A percentile compares a stretch with the other conserved stretches of the same genome.
Evolutionary conservation across 2,329 filamentous ascomycete genomes (phyloP).

Genomic region (Cordyceps javanica): DNA sequence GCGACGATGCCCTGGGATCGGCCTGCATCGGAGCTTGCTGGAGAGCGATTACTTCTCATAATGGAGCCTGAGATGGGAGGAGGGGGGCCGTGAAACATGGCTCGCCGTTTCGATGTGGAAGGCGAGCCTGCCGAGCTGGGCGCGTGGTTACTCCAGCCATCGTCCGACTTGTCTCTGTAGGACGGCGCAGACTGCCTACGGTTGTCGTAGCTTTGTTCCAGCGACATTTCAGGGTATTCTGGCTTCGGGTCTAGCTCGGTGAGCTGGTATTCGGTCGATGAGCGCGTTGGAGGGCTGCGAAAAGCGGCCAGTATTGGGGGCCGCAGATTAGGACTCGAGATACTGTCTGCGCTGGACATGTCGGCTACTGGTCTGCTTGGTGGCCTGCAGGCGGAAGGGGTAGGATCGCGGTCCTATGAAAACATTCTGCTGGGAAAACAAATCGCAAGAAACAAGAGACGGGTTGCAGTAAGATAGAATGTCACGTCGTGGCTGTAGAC

Average conservation of each 20-base stretch:
- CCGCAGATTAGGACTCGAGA: slow-evolving; percentile 17
- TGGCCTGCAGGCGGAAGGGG: neutral
- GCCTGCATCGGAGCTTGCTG: slow-evolving; percentile 14
- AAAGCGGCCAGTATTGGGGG: slow-evolving; percentile 22
- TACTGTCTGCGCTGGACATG: slow-evolving; percentile 11
- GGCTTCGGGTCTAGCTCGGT: slow-evolving; percentile 33
- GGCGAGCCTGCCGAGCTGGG: slow-evolving; percentile 25
- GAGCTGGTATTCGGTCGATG: slow-evolving; percentile 31
- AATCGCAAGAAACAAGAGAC: neutral
- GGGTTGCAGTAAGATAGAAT: neutral
- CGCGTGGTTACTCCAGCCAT: slow-evolving; percentile 17
- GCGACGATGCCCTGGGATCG: slow-evolving; percentile 17
- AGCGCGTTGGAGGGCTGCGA: slow-evolving; percentile 19
- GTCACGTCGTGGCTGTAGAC: neutral
- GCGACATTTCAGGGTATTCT: slow-evolving; percentile 16
- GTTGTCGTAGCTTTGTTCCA: neutral
- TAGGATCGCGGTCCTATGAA: neutral
- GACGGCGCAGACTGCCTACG: slow-evolving; percentile 12
- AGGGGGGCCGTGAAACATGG: slow-evolving; percentile 43
- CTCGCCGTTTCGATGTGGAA: slow-evolving; percentile 25
- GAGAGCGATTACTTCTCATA: slow-evolving; percentile 22
- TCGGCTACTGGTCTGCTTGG: neutral
- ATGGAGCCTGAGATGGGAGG: slow-evolving; percentile 44
- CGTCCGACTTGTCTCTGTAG: slow-evolving; percentile 14
- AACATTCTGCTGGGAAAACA: neutral